Evolutionary conservation across 345 rosid species (phyloP).

Genomic region (Erysimum cheiranthoides): DNA sequence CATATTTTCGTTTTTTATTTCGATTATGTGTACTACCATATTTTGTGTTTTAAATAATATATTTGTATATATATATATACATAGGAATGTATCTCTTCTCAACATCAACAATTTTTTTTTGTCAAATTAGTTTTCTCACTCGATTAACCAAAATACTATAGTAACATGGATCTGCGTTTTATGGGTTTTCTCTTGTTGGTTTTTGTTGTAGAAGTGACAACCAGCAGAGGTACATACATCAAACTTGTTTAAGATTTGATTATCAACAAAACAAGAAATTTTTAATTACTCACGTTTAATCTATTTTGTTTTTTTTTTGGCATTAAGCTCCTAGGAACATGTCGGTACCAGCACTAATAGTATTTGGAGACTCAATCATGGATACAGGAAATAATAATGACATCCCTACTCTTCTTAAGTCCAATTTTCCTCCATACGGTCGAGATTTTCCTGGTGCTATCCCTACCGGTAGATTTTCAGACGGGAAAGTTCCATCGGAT

Average conservation of each 20-base stretch:
- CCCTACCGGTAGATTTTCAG: constrained; percentile 44
- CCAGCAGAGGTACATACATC: constrained; percentile 18
- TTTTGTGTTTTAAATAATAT: background rate
- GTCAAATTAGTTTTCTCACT: background rate
- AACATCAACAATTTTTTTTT: too few relatives aligned
- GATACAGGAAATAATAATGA: constrained; percentile 44
- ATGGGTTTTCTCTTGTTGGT: background rate
- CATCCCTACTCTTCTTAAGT: constrained; percentile 28
- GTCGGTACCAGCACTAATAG: constrained; percentile 40
- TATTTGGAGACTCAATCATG: constrained; percentile 46
- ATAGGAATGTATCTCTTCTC: background rate
- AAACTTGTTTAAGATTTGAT: background rate
- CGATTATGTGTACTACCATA: background rate
- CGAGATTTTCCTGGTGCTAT: constrained; percentile 28
- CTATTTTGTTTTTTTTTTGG: background rate
- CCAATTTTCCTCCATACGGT: constrained; percentile 37
- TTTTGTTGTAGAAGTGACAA: constrained; percentile 1
- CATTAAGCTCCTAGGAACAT: background rate
- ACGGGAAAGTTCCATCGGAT: constrained; percentile 41
- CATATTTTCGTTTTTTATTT: background rate
- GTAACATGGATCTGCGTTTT: constrained; percentile 24
- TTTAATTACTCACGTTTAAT: background rate
- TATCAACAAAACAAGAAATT: background rate
- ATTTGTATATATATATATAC: constrained; percentile 6
- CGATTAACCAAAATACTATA: background rate